Evolutionary conservation across 768 basidiomycete species (phyloP), one percentile per base, ranked within the genome.

Genomic region (Macrolepiota albuminosa): DNA sequence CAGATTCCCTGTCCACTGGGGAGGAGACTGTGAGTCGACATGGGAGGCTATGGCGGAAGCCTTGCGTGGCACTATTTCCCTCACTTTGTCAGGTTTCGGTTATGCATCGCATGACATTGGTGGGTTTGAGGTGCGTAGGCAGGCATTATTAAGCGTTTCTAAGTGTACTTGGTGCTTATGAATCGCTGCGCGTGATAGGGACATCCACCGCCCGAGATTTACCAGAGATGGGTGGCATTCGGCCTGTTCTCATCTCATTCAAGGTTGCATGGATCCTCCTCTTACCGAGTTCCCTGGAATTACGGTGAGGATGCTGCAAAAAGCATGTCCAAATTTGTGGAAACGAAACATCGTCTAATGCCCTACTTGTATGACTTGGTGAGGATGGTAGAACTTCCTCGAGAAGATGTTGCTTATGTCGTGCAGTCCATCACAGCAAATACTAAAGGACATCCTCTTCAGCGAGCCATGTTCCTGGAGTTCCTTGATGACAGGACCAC

Each of bases 11-110:
- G 70, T 74, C 66, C 85, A 88, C 67, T 87, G 86, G 86, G 85
- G 86, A 52, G 88, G 89, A 2, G 88, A 91, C 61, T 89, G 87
- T 70, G 87, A 89, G 67, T 86, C 85, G 6, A 87, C 87, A 1
- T 89, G 82, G 73, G 86, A 88, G 68, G 89, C 87, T 4, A 90
- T 91, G 88, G 86, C 85, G 0, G 88, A 91, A 70, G 82, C 86
- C 1, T 71, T 89, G 54, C 78, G 88, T 5, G 88, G 89, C 10
- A 76, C 77, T 18, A 71, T 91, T n/a, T 85, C 84, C 42, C 70
- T 90, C 56, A 86, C 85, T 1, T 60, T 79, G 5, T 88, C 87
- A 34, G 88, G 89, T 1, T 91, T 89, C 64, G 86, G 81, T 0
- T 90, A 83, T 71, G 82, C 86, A 7, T 85, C 85, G 18, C 87